These are phyloP conservation scores for Pichia sorboxylosa DNA, from an alignment of 1,139 yeast species.

Conservation along the genomic window DNA sequence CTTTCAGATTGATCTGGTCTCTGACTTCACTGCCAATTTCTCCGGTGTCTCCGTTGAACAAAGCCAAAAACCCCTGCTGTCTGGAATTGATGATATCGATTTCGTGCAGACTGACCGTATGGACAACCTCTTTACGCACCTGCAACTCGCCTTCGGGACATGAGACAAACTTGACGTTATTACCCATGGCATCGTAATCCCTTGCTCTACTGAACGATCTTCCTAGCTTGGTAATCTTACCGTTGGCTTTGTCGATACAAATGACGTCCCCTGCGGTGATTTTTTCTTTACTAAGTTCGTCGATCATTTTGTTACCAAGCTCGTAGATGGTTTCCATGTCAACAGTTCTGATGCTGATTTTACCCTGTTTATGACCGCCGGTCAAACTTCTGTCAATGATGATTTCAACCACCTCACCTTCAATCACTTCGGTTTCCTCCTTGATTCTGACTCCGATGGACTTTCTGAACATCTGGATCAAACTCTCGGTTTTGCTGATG, in stretches of 20 bases:
- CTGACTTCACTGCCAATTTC: slow-evolving; percentile 93
- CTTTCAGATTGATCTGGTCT: slow-evolving; percentile 92
- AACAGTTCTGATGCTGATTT: slow-evolving; percentile 91
- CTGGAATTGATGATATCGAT: slow-evolving; percentile 97
- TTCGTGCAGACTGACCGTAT: slow-evolving; percentile 92
- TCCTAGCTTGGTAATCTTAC: slow-evolving; percentile 88
- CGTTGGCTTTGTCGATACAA: slow-evolving; percentile 90
- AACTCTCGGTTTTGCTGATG: slow-evolving; percentile 85
- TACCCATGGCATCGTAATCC: slow-evolving; percentile 99
- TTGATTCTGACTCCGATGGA: slow-evolving; percentile 91
- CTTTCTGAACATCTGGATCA: slow-evolving; percentile 91
- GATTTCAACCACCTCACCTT: slow-evolving; percentile 97
- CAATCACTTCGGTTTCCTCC: slow-evolving; percentile 94
- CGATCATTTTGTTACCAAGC: slow-evolving; percentile 95
- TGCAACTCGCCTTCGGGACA: slow-evolving; percentile 99
- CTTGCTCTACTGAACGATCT: slow-evolving; percentile 92
- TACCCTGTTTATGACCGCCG: slow-evolving; percentile 97
- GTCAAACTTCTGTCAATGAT: slow-evolving; percentile 94
- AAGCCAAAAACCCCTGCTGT: slow-evolving; percentile 93
- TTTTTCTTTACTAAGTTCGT: slow-evolving; percentile 87
- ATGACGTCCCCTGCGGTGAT: slow-evolving; percentile 96
- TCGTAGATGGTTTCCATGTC: slow-evolving; percentile 99
- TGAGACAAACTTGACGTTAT: slow-evolving; percentile 93
- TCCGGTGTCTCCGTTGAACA: slow-evolving; percentile 96
- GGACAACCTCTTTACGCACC: slow-evolving; percentile 88